These are phyloP conservation scores for Kodamaea hsintzibuensis DNA, from an alignment of 805 yeast genomes.

Conservation along the genomic window DNA sequence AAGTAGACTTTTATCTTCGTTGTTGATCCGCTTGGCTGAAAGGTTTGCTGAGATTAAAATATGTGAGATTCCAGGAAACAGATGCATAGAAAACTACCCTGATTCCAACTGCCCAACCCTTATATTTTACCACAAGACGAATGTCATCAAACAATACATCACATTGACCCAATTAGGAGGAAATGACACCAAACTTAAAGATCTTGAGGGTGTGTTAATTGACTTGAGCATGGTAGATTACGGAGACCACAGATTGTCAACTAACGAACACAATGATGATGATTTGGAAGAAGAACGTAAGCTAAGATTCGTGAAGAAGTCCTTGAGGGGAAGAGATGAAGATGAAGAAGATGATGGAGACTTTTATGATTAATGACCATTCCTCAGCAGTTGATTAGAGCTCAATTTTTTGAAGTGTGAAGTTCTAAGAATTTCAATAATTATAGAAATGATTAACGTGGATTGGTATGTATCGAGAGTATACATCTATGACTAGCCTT, in stretches of 20 bases:
- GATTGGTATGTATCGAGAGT: too few relatives aligned
- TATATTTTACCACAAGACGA: conserved; percentile 73
- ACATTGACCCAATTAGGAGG: conserved; percentile 87
- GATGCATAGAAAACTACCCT: conserved; percentile 93
- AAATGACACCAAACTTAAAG: conserved; percentile 64
- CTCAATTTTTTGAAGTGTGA: too few relatives aligned
- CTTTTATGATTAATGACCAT: conserved; percentile 25
- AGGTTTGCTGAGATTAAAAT: conserved; percentile 83
- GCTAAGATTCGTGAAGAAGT: conserved; percentile 56
- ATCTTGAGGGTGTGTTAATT: conserved; percentile 73
- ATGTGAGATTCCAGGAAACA: conserved; percentile 85
- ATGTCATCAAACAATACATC: conserved; percentile 76
- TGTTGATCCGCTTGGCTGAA: conserved; percentile 59
- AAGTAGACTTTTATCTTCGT: conserved; percentile 64
- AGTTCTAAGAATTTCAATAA: too few relatives aligned
- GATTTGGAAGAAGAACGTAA: conserved; percentile 54
- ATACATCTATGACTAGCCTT: too few relatives aligned
- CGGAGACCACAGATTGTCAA: conserved; percentile 64
- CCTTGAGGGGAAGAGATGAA: conserved; percentile 44
- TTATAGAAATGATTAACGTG: too few relatives aligned
- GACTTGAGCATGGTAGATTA: conserved; percentile 63
- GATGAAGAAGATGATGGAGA: conserved; percentile 37
- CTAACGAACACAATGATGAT: conserved; percentile 55
- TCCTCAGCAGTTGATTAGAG: too few relatives aligned
- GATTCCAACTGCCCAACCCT: conserved; percentile 89